A percentile compares a stretch with the other conserved stretches of the same genome.
phyloP scores from a whole-genome alignment of 192 early-diverging fungal genomes.

The Blastocladiella britannica region DNA sequence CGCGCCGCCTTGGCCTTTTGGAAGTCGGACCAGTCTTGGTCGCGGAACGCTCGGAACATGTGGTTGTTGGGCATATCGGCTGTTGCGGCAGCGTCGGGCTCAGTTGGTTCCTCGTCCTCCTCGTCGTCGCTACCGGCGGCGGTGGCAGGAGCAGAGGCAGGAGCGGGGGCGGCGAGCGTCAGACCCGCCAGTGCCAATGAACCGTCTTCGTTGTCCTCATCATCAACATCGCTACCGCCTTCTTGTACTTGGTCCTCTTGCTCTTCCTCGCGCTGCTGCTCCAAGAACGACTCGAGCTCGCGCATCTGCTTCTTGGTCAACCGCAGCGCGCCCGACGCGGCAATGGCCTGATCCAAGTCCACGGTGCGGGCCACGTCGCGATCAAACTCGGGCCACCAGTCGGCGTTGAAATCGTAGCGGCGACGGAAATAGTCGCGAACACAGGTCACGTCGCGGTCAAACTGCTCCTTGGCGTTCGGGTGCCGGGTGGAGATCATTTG shows the following conservation, averaged over 20 bases:
- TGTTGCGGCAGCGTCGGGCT: constrained; percentile 16
- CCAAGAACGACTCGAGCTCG: neutral
- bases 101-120: constrained; percentile 8
- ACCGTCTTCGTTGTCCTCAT: constrained; percentile 32
- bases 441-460: constrained; percentile 97
- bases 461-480: constrained; percentile 87
- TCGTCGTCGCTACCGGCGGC: constrained; percentile 8
- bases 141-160: neutral
- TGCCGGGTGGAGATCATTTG: constrained; percentile 99
- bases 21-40: too few species aligned
- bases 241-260: constrained; percentile 11
- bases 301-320: neutral
- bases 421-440: constrained; percentile 80
- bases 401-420: constrained; percentile 42
- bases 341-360: neutral
- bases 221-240: constrained; percentile 17
- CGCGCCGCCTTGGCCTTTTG: too few species aligned
- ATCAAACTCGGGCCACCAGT: constrained; percentile 4
- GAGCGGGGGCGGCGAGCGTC: neutral
- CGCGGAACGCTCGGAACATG: constrained; percentile 6
- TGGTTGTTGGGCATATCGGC: constrained; percentile 14
- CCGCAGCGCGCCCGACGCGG: neutral
- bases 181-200: constrained; percentile 7
- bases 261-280: constrained; percentile 13
- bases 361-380: constrained; percentile 7